Conservation (phyloP, 2,329 filamentous ascomycete genomes). For the Apiospora pterosperma region DNA sequence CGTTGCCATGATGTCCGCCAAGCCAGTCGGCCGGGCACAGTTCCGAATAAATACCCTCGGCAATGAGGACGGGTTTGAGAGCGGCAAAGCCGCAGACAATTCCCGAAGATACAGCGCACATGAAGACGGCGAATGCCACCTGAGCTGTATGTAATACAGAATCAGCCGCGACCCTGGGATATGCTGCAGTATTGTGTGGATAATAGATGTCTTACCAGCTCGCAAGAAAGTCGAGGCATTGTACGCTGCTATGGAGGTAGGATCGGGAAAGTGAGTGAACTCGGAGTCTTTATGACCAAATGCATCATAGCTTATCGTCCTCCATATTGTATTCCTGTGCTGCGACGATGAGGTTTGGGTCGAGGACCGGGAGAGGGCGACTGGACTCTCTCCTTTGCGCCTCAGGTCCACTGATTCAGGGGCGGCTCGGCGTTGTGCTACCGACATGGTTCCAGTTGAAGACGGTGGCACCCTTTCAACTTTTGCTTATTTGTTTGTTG, state of each 20-base stretch:
- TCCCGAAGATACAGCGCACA: conserved; percentile 64
- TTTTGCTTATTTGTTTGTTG: background rate
- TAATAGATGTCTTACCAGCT: background rate
- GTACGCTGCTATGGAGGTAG: background rate
- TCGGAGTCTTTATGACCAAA: background rate
- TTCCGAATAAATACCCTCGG: conserved; percentile 54
- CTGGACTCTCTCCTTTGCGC: background rate
- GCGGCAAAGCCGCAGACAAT: conserved; percentile 64
- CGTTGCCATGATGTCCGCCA: conserved; percentile 22
- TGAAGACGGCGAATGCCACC: conserved; percentile 57
- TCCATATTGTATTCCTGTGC: background rate
- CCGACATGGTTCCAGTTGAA: background rate
- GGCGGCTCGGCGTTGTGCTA: background rate
- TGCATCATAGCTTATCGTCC: background rate
- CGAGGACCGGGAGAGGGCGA: background rate
- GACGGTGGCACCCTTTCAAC: background rate
- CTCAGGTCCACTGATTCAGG: background rate
- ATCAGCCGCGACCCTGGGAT: background rate
- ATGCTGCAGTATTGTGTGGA: background rate
- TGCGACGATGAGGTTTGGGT: background rate
- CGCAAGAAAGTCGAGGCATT: background rate
- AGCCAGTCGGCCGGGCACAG: conserved; percentile 45
- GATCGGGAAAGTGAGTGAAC: background rate
- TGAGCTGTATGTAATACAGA: conserved; percentile 42
- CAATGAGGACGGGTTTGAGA: conserved; percentile 59